Evolutionary conservation across 1,139 yeast genomes (phyloP).

Genomic region (Candida frijolesensis): DNA sequence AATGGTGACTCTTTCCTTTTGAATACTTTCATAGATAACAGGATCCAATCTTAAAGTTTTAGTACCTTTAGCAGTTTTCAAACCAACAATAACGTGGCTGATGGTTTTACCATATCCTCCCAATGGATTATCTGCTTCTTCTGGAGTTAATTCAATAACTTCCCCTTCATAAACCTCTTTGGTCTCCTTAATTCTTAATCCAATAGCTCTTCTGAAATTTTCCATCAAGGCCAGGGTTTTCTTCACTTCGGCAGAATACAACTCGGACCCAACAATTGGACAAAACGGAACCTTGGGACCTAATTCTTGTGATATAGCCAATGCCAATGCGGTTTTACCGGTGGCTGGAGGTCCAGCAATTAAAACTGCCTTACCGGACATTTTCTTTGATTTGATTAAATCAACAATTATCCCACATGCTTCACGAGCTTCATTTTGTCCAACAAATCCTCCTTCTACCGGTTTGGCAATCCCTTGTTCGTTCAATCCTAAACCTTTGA

Average conservation of each 20-base stretch:
- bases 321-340: conserved; percentile 95
- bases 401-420: conserved; percentile 97
- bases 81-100: conserved; percentile 89
- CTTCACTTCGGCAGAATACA: conserved; percentile 95
- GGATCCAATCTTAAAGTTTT: conserved; percentile 93
- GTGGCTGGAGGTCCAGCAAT: conserved; percentile 98
- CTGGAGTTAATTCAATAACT: conserved; percentile 94
- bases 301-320: conserved; percentile 93
- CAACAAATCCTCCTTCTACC: conserved; percentile 94
- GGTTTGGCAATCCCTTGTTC: conserved; percentile 85
- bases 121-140: conserved; percentile 94
- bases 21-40: conserved; percentile 91
- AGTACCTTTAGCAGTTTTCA: conserved; percentile 95
- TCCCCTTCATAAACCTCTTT: conserved; percentile 99
- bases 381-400: conserved; percentile 85
- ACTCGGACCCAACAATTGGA: conserved; percentile 94
- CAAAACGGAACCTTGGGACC: conserved; percentile 99
- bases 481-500: conserved; percentile 91
- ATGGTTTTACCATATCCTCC: conserved; percentile 98
- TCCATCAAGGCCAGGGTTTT: conserved; percentile 98
- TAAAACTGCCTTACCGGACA: conserved; percentile 95
- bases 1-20: conserved; percentile 89
- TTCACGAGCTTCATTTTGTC: conserved; percentile 93
- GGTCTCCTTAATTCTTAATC: conserved; percentile 92
- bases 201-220: conserved; percentile 94